Conservation (phyloP, 495 filamentous ascomycete genomes). For the Penicillium herquei region DNA sequence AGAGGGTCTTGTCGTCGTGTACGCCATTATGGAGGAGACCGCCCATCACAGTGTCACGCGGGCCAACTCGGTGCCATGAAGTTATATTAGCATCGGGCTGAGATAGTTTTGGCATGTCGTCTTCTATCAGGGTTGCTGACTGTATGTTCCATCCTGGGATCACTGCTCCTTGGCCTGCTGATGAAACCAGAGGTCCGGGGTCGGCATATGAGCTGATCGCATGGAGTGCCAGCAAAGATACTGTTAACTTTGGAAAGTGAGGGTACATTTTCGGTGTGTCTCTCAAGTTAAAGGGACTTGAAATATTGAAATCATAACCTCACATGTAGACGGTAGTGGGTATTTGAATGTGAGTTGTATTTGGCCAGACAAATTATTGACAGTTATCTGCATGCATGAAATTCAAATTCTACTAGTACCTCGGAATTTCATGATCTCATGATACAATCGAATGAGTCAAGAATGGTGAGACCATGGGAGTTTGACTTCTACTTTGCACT, state of each 20-base stretch:
- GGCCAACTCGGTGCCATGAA: conserved; percentile 52
- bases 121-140: conserved; percentile 38
- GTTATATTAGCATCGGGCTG: conserved; percentile 45
- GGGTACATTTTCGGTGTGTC: not conserved
- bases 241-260: not conserved
- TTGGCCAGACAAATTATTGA: too few relatives aligned
- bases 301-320: too few relatives aligned
- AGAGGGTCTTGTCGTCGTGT: conserved; percentile 55
- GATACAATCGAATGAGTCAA: not conserved
- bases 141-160: conserved; percentile 59
- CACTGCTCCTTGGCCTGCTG: conserved; percentile 30
- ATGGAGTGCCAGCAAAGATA: not conserved
- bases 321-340: too few relatives aligned
- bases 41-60: conserved; percentile 57
- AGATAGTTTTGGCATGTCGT: conserved; percentile 43
- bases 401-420: too few relatives aligned
- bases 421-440: not conserved
- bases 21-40: conserved; percentile 53
- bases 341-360: too few relatives aligned
- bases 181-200: conserved; percentile 13
- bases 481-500: not conserved
- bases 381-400: too few relatives aligned
- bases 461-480: not conserved
- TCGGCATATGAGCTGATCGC: not conserved
- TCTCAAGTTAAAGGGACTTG: not conserved